Evolutionary conservation across 1,139 yeast species (phyloP), one percentile per base, ranked within the genome.

Genomic region (Hyphopichia fennica): DNA sequence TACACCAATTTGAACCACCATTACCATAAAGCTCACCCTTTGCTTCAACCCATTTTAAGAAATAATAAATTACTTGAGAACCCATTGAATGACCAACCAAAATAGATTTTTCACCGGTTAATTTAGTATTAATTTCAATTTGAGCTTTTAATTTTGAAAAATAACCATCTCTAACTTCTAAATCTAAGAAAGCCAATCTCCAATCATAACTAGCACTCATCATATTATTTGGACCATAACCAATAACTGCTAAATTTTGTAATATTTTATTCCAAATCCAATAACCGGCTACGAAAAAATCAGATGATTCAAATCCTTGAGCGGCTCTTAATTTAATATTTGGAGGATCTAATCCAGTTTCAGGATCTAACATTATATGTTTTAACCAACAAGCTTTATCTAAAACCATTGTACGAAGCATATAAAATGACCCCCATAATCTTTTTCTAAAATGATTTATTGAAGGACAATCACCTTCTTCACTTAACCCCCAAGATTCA

Each of bases 231-330:
- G 96, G 93, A 36, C 89, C 96, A 62, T 93, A 93, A 0, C 97
- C 97, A 48, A 95, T 79, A 1, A 89, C 98, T 1, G 96, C 96
- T 50, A 95, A 70, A 56, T 95, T 95, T 60, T 93, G 96, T 15
- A 93, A 71, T 42, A 93, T 81, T 60, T 95, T 93, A 61, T 89
- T 89, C 99, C 99, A 93, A 54, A 93, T 88, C 99, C 99, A 93
- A 64, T 93, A 93, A 0, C 99, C 99, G 4, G 98, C 89, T 63
- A 93, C 82, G 58, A 93, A 93, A 64, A 90, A 93, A 65, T 93
- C 99, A 0, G 96, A 95, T 1, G 98, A 95, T 54, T 93, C 98
- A 64, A 93, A 88, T 0, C 99, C 99, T 59, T 88, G 96, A 0
- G 96, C 95, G 0, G 99, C 96, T 45, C 99, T 71, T 30, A 93